Conservation (phyloP, 31 red algal species). For the Porphyra umbilicalis region DNA sequence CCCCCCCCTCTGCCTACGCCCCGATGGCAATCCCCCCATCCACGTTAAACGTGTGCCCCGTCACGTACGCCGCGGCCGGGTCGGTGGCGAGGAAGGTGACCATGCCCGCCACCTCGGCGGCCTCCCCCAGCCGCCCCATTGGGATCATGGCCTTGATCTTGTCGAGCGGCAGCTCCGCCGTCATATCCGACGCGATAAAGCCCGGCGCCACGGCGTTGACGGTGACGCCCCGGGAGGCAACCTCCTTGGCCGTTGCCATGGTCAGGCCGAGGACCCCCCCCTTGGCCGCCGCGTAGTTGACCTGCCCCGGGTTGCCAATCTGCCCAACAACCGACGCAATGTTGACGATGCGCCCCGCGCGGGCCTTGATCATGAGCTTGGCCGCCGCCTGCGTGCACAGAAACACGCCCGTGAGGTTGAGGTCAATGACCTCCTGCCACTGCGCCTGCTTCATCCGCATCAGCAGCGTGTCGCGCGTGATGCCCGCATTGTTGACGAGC, state of each 20-base stretch:
- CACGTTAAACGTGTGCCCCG: conserved; percentile 78
- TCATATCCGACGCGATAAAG: conserved; percentile 99
- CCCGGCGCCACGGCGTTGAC: conserved; percentile 97
- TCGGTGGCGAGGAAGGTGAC: conserved; percentile 84
- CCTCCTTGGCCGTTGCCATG: conserved; percentile 82
- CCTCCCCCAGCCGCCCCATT: conserved; percentile 83
- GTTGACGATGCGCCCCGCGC: conserved; percentile 92
- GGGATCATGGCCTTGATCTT: conserved; percentile 80
- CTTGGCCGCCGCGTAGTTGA: conserved; percentile 96
- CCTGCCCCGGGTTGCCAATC: conserved; percentile 97
- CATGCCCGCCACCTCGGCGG: conserved; percentile 88
- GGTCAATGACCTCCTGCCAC: conserved; percentile 94
- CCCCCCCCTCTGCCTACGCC: too few relatives aligned
- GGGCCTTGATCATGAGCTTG: conserved; percentile 94
- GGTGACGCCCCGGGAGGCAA: conserved; percentile 73
- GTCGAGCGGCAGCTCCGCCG: conserved; percentile 58
- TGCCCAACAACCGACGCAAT: conserved; percentile 89
- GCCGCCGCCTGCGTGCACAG: conserved; percentile 75
- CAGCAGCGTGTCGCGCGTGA: conserved; percentile 80
- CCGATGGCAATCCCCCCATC: conserved; percentile 95
- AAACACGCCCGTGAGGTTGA: conserved; percentile 92
- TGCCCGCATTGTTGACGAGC: conserved; percentile 98
- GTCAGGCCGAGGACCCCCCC: conserved; percentile 94
- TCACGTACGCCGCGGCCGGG: conserved; percentile 84
- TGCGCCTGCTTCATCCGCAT: conserved; percentile 87